phyloP scores from a whole-genome alignment of 2,329 filamentous ascomycete genomes.

The Dendrostoma leiphaemia region DNA sequence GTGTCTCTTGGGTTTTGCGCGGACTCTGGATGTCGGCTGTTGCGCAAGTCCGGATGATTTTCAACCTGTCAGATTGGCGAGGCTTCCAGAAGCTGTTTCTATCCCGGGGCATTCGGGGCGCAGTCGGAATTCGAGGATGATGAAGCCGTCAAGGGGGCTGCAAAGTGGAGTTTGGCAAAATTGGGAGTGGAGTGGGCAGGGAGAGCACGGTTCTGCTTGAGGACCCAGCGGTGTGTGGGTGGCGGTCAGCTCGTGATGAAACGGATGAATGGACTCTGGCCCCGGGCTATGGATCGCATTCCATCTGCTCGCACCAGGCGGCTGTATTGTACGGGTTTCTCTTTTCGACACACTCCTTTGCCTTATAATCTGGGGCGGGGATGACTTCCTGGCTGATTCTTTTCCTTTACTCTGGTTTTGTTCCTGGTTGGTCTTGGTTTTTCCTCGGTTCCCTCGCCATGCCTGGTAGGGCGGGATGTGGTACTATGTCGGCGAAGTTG shows the following conservation, averaged over 20 bases:
- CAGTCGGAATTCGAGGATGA: slow-evolving; percentile 14
- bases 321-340: neutral
- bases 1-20: slow-evolving; percentile 2
- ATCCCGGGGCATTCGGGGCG: slow-evolving; percentile 8
- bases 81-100: slow-evolving; percentile 7
- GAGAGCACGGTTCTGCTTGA: slow-evolving; percentile 11
- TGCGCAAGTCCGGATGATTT: slow-evolving; percentile 1
- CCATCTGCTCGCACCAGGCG: neutral
- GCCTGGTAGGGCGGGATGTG: neutral
- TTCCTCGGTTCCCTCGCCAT: slow-evolving; percentile 3
- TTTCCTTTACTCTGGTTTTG: slow-evolving; percentile 6
- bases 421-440: slow-evolving; percentile 10
- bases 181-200: slow-evolving; percentile 13
- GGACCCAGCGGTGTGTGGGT: slow-evolving; percentile 15
- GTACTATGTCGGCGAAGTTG: slow-evolving; percentile 11
- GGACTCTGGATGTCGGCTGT: slow-evolving; percentile 13
- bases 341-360: slow-evolving; percentile 10
- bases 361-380: slow-evolving; percentile 11
- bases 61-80: slow-evolving; percentile 5
- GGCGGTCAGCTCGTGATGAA: slow-evolving; percentile 13
- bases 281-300: neutral
- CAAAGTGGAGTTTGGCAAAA: slow-evolving; percentile 18
- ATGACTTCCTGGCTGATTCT: slow-evolving; percentile 4
- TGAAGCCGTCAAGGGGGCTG: slow-evolving; percentile 11
- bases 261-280: neutral